These are phyloP conservation scores for Phytophthora podocarpi DNA, from an alignment of 352 stramenopile species.

Conservation along the genomic window DNA sequence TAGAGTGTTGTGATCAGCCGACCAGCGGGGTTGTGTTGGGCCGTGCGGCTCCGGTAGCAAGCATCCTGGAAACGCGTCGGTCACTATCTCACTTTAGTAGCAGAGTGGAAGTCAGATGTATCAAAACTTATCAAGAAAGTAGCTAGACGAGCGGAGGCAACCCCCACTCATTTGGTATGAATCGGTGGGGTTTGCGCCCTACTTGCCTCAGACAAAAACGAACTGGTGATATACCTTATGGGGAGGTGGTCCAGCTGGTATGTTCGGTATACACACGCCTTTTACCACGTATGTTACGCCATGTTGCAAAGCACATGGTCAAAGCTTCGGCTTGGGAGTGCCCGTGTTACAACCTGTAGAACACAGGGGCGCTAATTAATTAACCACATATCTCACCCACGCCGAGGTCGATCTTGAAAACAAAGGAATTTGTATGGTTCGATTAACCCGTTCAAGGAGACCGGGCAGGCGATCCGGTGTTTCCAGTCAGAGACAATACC, in stretches of 20 bases:
- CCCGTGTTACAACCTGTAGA: constrained; percentile 1
- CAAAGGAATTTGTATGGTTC: no score
- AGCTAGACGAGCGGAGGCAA: constrained; percentile 3
- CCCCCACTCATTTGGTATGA: constrained; percentile 8
- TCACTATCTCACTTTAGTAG: neutral
- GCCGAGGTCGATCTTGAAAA: no score
- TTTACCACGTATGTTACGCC: constrained; percentile 8
- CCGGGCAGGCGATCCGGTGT: no score
- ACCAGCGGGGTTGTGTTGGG: constrained; percentile 8
- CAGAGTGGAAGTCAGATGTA: constrained; percentile 16
- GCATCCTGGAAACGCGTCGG: neutral
- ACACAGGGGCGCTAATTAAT: no score
- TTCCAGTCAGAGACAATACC: no score
- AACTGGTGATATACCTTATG: constrained; percentile 32
- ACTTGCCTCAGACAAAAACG: constrained; percentile 23
- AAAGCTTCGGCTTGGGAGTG: constrained; percentile 22
- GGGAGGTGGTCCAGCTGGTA: constrained; percentile 32
- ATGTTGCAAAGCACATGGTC: constrained; percentile 31
- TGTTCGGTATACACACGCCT: constrained; percentile 31
- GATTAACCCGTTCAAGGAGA: no score
- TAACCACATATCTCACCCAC: no score
- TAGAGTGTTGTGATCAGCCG: neutral
- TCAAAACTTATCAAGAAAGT: constrained; percentile 16
- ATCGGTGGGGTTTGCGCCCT: constrained; percentile 27
- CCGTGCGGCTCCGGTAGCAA: no score